These are phyloP conservation scores for Saturnispora halmiae DNA, from an alignment of 805 yeast species.

Conservation along the genomic window DNA sequence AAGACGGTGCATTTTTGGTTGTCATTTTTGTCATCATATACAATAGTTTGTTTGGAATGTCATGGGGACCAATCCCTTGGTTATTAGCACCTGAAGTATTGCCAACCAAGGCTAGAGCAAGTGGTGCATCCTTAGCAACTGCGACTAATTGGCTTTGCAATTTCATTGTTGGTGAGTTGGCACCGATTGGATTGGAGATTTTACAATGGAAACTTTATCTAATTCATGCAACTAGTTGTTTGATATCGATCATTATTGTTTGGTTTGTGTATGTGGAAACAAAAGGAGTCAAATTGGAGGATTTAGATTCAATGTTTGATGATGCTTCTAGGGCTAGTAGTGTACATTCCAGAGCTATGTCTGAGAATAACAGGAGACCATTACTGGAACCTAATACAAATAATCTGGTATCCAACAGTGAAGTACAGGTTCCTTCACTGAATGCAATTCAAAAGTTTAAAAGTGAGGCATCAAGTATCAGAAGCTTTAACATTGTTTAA, in stretches of 20 bases:
- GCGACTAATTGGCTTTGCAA: conserved; percentile 92
- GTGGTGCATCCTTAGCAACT: conserved; percentile 84
- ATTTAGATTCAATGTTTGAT: conserved; percentile 85
- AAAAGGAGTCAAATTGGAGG: conserved; percentile 79
- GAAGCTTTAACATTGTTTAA: conserved; percentile 27
- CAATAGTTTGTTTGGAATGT: conserved; percentile 78
- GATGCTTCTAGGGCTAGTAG: conserved; percentile 33
- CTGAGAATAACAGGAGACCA: not conserved
- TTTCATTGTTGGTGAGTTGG: conserved; percentile 85
- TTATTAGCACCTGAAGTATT: conserved; percentile 69
- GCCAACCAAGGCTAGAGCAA: conserved; percentile 76
- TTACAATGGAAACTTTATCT: conserved; percentile 77
- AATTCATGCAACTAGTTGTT: conserved; percentile 72
- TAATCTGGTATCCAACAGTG: conserved; percentile 3
- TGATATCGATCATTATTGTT: conserved; percentile 64
- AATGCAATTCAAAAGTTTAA: conserved; percentile 29
- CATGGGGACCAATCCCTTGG: conserved; percentile 97
- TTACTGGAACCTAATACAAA: not conserved
- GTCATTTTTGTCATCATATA: conserved; percentile 69
- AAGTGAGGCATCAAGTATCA: conserved; percentile 28
- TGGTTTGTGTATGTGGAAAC: conserved; percentile 78
- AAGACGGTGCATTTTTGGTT: conserved; percentile 30
- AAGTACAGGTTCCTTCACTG: conserved; percentile 31
- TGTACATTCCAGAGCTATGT: conserved; percentile 16
- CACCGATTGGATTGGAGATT: conserved; percentile 71